Percentiles rank a stretch among this genome's conserved stretches.
These are phyloP conservation scores for Amoebophrya sp. DNA, from an alignment of 169 alveolate species.

Conservation along the genomic window DNA sequence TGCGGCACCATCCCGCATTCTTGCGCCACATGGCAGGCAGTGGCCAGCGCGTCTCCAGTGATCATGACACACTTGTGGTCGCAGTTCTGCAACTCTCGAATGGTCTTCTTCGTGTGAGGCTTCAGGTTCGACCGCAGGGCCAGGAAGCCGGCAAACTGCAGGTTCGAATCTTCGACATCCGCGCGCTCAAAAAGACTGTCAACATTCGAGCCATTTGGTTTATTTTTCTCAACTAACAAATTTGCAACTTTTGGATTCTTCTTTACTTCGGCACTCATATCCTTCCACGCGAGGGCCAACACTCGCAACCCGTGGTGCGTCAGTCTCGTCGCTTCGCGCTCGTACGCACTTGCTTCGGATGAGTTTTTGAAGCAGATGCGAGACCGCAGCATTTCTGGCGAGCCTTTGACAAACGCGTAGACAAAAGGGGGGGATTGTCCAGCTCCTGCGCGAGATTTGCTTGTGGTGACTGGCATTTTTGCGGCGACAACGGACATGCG, in stretches of 20 bases:
- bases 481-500: constrained; percentile 63
- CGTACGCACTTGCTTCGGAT: background rate
- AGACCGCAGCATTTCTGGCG: background rate
- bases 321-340: background rate
- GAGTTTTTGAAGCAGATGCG: background rate
- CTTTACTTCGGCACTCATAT: too few relatives aligned
- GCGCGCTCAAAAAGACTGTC: too few relatives aligned
- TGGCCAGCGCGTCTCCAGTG: constrained; percentile 91
- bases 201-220: too few relatives aligned
- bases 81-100: constrained; percentile 65
- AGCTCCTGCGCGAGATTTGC: too few relatives aligned
- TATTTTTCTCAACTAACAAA: too few relatives aligned
- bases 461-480: too few relatives aligned
- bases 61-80: constrained; percentile 81
- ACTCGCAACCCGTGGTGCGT: background rate
- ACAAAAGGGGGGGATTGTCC: too few relatives aligned
- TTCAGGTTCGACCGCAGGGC: constrained; percentile 88
- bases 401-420: background rate
- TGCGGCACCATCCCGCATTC: too few relatives aligned
- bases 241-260: too few relatives aligned
- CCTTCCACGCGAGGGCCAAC: background rate
- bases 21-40: constrained; percentile 89
- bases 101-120: constrained; percentile 69
- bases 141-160: constrained; percentile 75
- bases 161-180: too few relatives aligned